Base-by-base conservation (phyloP, 257 asterid species). In the Agastache rugosa region DNA sequence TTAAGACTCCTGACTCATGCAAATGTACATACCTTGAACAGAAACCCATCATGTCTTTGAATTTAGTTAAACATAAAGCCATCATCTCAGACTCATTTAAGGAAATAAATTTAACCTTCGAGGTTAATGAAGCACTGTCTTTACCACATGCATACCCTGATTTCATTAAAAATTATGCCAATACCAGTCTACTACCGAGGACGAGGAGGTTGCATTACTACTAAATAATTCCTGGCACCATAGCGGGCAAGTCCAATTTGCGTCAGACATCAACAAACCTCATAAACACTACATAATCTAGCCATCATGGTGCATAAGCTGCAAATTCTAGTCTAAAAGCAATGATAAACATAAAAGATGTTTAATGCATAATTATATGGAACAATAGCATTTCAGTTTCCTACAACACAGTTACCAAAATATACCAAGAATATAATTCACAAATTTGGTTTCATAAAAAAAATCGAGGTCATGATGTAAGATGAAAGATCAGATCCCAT, bases 261-360 rank as follows among this genome's bases (percentile, higher is more conserved):
- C 25, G 63, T 29, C 44, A 54, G 50, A 68, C 41, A 74, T 62
- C 23, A 42, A 51, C 47, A 16, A 45, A 74, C 53, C 70, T 54
- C 67, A 48, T 62, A 66, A 42, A 39, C 64, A 77, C 42, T 39
- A 68, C 67, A 67, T 27, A 67, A 16, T 47, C 74, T 23, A 67
- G 75, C 20, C 19, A 70, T 29, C n/a, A 71, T 50, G 35, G 72
- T 37, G 75, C 75, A 70, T n/a, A 59, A 71, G 59, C 61, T 17
- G 35, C 41, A 67, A 41, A 37, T 6, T 63, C 20, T 54, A 39
- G 23, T 67, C 63, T 25, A 23, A 72, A 42, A 77, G 35, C 17
- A 67, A 41, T 19, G 59, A 51, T 6, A 37, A 53, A 34, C 35
- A 51, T 41, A 80, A 29, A 54, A 47, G n/a, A 9, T 8, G 63